Evolutionary conservation across 495 filamentous ascomycete species (phyloP), one percentile per base, ranked within the genome.

Genomic region (Xylaria acuta): DNA sequence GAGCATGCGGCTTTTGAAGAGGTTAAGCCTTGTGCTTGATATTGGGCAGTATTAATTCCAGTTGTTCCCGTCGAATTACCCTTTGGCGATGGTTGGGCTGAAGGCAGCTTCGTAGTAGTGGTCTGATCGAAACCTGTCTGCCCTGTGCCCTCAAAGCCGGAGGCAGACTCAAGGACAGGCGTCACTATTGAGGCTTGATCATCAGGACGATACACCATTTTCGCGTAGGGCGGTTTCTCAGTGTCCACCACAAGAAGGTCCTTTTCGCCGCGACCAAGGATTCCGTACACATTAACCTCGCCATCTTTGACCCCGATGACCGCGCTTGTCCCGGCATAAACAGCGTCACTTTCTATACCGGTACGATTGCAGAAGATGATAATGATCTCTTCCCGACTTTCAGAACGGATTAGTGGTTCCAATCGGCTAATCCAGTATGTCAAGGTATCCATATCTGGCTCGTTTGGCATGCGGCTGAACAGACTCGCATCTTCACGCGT

Each of bases 391-490:
- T 86, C 84, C 5, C 86, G 82, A 27, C 82, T 84, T 30, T 86
- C 83, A 56, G 86, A 84, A 51, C 82, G 81, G 16, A 95, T 84
- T 0, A 98, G 76, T 2, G 95, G 95, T 76, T 90, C 87, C 51
- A 98, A 84, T 54, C 95, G 85, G 73, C 90, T 89, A n/a, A 97
- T 82, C 96, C 96, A 99, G 81, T 97, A 99, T 30, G 88, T 88
- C 69, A 97, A 85, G 0, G 94, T 97, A 66, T 93, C 89, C 77
- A 92, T 80, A 72, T 97, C 94, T 11, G 94, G 92, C 72, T 91
- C 84, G 68, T 84, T 60, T 38, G 80, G 82, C 79, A 75, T 71
- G 80, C 75, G 73, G 64, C 81, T 72, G 75, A 80, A 82, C 56
- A 81, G n/a, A 85, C 78, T 51, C 80, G 86, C 51, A 81, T 87